phyloP scores from a whole-genome alignment of 257 asterid species.

The Jacaranda copaia region DNA sequence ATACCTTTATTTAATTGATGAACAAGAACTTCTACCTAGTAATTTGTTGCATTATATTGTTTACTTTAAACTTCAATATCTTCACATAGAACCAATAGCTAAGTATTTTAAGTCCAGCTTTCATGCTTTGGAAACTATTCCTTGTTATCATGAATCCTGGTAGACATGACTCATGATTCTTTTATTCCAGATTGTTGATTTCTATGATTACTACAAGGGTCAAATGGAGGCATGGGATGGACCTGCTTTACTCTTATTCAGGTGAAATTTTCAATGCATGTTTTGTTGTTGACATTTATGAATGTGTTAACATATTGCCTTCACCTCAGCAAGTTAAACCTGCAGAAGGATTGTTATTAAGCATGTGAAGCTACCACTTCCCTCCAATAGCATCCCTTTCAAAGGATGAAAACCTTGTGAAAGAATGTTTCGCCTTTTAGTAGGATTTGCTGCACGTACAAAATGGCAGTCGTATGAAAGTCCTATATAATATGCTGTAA shows the following conservation, averaged over 20 bases:
- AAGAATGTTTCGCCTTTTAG: background rate
- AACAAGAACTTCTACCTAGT: conserved; percentile 1
- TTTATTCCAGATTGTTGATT: conserved; percentile 75
- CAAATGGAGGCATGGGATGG: conserved; percentile 99
- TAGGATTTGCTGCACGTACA: conserved; percentile 2
- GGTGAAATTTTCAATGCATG: conserved; percentile 60
- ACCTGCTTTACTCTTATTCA: conserved; percentile 97
- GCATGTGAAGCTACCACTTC: conserved; percentile 31
- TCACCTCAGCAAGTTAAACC: conserved; percentile 6
- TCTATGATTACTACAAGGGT: conserved; percentile 98
- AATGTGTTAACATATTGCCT: conserved; percentile 13
- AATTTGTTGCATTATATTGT: background rate
- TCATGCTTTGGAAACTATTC: background rate
- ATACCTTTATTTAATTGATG: conserved; percentile 18
- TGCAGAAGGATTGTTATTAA: conserved; percentile 12
- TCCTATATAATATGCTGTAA: background rate
- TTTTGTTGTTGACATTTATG: conserved; percentile 31
- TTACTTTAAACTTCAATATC: conserved; percentile 14
- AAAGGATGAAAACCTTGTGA: background rate
- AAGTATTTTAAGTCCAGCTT: background rate
- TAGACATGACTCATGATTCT: conserved; percentile 37
- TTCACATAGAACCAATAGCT: conserved; percentile 18
- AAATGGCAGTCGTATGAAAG: conserved; percentile 19
- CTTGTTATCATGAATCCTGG: conserved; percentile 4
- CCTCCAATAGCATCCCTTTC: background rate